Evolutionary conservation across 768 basidiomycete species (phyloP), one percentile per base, ranked within the genome.

Genomic region (Termitomyces sp.): DNA sequence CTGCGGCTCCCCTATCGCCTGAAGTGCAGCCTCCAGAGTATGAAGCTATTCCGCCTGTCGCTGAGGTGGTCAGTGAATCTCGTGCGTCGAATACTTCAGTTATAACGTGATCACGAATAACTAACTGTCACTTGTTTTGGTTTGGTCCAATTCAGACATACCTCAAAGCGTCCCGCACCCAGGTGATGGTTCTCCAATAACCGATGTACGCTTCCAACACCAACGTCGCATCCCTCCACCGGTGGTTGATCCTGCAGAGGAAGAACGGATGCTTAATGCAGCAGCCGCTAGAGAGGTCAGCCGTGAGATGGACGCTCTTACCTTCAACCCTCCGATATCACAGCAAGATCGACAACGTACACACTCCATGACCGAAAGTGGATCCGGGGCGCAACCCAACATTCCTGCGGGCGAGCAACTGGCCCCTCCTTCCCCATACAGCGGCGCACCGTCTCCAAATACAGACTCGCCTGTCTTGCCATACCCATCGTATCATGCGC

Each of bases 221-320:
- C 64, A 67, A 39, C 63, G 65, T 20, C 69, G 67, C 20, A 66
- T 81, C 3, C 76, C 79, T 20, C 75, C 80, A 1, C 77, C 79
- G 6, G 30, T 70, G 13, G 53, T 76, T 30, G 72, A 72, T 36
- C 61, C 72, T 16, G 73, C 79, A 34, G 76, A 79, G 8, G 81
- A 85, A 12, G 86, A 87, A 62, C 73, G 69, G 3, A 76, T 75
- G n/a, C 76, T 82, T 31, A 83, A 86, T 63, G 83, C 81, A 1
- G 89, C 88, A 18, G 88, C 85, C 30, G 87, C 87, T 5, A 78
- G 83, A 18, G 88, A 88, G 67, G 78, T 91, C 1, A 80, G 80
- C 13, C 79, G 82, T 13, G 89, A 89, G 66, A 64, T 89, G 51
- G 85, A 88, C 57, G 76, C 82, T 20, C 70, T 89, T 18, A 77